Evolutionary conservation across 2,329 filamentous ascomycete genomes (phyloP), one percentile per base, ranked within the genome.

Genomic region (Exophiala phaeomuriformis): DNA sequence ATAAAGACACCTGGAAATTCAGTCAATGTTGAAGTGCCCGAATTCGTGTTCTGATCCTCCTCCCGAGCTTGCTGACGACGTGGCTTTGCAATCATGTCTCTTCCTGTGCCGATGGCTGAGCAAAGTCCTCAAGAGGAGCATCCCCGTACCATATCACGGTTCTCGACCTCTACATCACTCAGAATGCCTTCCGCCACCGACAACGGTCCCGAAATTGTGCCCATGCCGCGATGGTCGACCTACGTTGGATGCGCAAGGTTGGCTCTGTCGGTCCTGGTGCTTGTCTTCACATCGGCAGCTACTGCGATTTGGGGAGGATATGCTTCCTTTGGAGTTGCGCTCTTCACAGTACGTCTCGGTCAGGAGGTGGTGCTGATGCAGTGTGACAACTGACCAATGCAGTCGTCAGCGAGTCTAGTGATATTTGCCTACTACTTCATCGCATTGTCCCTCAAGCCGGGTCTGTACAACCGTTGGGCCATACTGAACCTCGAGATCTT

Each of bases 141-240:
- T 10, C 36, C 44, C 12, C 47, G 35, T 29, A 48, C 44, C 5
- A 44, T 59, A 19, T 59, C 56, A 4, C 53, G 56, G 10, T 59
- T 54, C 31, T 56, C 57, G 10, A 59, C 48, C 9, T 56, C 57
- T 5, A 55, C 39, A 9, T 56, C 53, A 2, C 37, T 52, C 31
- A 51, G 51, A n/a, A 55, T 53, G 52, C 36, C 55, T 32, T 31
- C 36, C 28, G 33, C 52, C 2, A 12, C 31, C 4, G 46, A 51
- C 19, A 7, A 10, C 12, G 39, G 30, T 42, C 41, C 27, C 27
- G 45, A 56, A 9, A 45, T 61, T 9, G 59, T 61, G 10, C 61
- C 61, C 4, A 63, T 63, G 59, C 61, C 59, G 35, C 55, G 44
- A 3, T 63, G 59, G 61, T 60, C 59, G 2, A 55, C 30, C 8